Percentiles rank a stretch among this genome's conserved stretches.
Conservation (phyloP, 805 yeast genomes). For the Candida tibetensis region DNA sequence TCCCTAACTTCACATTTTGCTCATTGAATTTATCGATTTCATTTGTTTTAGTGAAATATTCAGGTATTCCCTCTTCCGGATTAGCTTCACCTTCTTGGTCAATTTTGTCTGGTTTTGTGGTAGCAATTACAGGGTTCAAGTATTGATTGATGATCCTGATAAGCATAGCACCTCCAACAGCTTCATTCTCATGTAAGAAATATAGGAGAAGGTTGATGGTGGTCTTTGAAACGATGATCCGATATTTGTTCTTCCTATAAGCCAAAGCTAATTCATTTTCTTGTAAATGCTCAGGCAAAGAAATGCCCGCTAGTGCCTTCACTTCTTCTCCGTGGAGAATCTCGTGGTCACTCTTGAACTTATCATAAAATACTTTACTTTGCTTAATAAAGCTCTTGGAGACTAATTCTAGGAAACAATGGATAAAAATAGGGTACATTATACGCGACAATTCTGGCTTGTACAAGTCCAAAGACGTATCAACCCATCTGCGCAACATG, state of each 20-base stretch:
- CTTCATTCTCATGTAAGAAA: conserved; percentile 88
- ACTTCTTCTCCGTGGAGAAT: conserved; percentile 78
- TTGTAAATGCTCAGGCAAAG: conserved; percentile 74
- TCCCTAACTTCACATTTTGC: conserved; percentile 76
- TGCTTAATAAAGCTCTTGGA: conserved; percentile 55
- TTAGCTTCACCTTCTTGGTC: conserved; percentile 47
- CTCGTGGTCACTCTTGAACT: conserved; percentile 68
- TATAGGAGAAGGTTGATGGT: conserved; percentile 79
- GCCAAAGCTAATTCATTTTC: conserved; percentile 81
- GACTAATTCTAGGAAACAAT: conserved; percentile 77
- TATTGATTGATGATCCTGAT: conserved; percentile 85
- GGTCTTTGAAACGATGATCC: conserved; percentile 74
- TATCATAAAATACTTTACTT: conserved; percentile 75
- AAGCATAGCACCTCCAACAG: conserved; percentile 84
- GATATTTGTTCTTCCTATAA: conserved; percentile 70
- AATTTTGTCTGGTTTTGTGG: conserved; percentile 40
- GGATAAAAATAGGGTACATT: conserved; percentile 89
- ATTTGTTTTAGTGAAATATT: conserved; percentile 37
- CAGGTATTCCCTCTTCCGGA: conserved; percentile 53
- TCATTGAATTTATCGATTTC: conserved; percentile 63
- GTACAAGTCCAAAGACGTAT: conserved; percentile 85
- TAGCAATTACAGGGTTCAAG: conserved; percentile 51
- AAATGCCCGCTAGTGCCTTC: conserved; percentile 66
- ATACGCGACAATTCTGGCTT: conserved; percentile 82
- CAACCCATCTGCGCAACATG: conserved; percentile 83